phyloP scores from a whole-genome alignment of 768 basidiomycete genomes.

The Leccinum subgranulosum region DNA sequence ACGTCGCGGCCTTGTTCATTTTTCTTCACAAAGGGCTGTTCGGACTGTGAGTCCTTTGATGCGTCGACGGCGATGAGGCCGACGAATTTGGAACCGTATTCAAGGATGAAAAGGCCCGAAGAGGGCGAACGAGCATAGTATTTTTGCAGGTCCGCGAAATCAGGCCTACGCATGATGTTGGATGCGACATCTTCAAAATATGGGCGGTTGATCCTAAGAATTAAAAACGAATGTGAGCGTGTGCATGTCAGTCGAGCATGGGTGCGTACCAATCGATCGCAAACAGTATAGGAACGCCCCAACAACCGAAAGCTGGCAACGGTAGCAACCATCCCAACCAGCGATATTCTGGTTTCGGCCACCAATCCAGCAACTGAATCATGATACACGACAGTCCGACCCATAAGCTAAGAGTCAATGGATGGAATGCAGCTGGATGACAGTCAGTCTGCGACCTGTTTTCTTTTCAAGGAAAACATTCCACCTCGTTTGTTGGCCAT shows the following conservation, averaged over 20 bases:
- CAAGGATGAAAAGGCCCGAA: constrained; percentile 70
- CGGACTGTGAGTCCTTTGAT: constrained; percentile 37
- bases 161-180: constrained; percentile 50
- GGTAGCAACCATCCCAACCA: constrained; percentile 52
- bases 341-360: constrained; percentile 52
- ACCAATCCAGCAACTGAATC: constrained; percentile 61
- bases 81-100: constrained; percentile 54
- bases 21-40: constrained; percentile 25
- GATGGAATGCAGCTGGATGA: constrained; percentile 50
- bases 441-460: neutral
- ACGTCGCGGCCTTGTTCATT: constrained; percentile 13
- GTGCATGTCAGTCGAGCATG: neutral
- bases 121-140: constrained; percentile 61
- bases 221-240: neutral
- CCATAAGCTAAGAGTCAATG: constrained; percentile 62
- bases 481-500: constrained; percentile 61
- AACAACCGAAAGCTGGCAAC: constrained; percentile 63
- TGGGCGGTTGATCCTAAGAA: constrained; percentile 63
- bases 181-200: constrained; percentile 57
- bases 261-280: constrained; percentile 62
- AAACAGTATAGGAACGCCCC: constrained; percentile 63
- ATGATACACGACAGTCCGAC: constrained; percentile 54
- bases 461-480: constrained; percentile 5
- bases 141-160: constrained; percentile 48
- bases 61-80: constrained; percentile 74